phyloP scores from a whole-genome alignment of 2,329 filamentous ascomycete species.

The Claviceps quebecensis region DNA sequence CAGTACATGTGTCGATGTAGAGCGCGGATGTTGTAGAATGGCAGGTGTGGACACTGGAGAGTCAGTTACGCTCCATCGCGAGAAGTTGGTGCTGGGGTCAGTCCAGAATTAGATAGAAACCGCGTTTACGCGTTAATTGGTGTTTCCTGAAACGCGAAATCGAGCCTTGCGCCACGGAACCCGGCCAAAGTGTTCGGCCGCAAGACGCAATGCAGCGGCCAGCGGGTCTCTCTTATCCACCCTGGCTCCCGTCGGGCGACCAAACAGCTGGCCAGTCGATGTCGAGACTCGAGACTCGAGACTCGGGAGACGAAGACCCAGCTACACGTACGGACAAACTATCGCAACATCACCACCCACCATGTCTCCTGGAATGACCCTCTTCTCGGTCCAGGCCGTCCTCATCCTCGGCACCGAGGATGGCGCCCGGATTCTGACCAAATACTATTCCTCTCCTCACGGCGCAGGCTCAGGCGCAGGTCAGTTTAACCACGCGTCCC shows the following conservation, averaged over 20 bases:
- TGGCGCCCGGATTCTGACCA: constrained; percentile 79
- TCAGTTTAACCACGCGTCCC: neutral
- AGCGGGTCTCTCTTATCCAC: neutral
- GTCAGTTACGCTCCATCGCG: no score
- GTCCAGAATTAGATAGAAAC: neutral
- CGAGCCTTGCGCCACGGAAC: neutral
- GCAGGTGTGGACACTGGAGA: neutral
- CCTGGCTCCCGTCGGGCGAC: neutral
- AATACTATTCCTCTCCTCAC: constrained; percentile 67
- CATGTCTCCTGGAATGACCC: constrained; percentile 63
- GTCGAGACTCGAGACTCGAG: no score
- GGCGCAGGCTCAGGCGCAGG: constrained; percentile 27
- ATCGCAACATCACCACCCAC: constrained; percentile 9
- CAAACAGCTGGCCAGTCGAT: constrained; percentile 2
- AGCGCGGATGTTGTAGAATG: neutral
- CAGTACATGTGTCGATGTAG: neutral
- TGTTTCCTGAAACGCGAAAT: neutral
- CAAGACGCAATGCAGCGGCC: neutral
- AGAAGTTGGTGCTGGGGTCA: neutral
- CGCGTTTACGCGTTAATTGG: constrained; percentile 4
- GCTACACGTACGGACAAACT: neutral
- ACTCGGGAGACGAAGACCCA: neutral
- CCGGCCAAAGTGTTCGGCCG: constrained; percentile 4
- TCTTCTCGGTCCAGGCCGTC: constrained; percentile 65
- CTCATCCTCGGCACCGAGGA: constrained; percentile 75